Base-by-base conservation (phyloP, 768 basidiomycete genomes). In the Boletus rufocinnamomeus region DNA sequence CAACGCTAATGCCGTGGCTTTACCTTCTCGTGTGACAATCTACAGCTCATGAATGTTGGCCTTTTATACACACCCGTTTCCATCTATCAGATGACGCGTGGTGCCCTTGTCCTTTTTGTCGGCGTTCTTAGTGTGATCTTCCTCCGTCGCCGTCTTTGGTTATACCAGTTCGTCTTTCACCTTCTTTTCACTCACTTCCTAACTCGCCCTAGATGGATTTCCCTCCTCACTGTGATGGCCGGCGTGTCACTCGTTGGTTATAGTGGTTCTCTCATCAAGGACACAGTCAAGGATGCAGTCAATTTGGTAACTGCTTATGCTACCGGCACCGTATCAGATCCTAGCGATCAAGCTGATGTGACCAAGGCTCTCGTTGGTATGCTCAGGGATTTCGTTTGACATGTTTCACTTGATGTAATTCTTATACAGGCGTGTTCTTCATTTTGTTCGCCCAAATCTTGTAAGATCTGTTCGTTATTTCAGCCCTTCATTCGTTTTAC, bases 61-160 rank as follows among this genome's bases (percentile, higher is more conserved):
- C 82, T 99, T 48, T 82, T 99, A 38, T 93, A 95, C 74, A 95
- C 95, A 2, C 96, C 96, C 30, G 97, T 99, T 54, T 95, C 92
- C 44, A 93, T 98, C 66, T 98, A 93, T 79, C 96, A 97, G 74
- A 96, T 97, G 95, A 93, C 88, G 60, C 86, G 90, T 58, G 95
- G 95, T 51, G 89, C 93, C 44, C 85, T 97, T 57, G 93, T 97
- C 49, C 82, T 96, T 54, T 98, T 95, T 75, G 96, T 98, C 59
- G 96, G 94, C 47, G 69, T 91, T 55, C 84, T 98, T 65, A 91
- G 89, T 51, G 95, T 98, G 67, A 72, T 95, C 56, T 98, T 98
- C 81, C 85, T 99, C 58, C 83, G 81, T 50, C 86, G 95, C 63
- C 83, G 82, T 60, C 84, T 96, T 46, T 92, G 86, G 84, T 78